Evolutionary conservation across 139 green algal genomes (phyloP).

Genomic region (Closterium sp.): DNA sequence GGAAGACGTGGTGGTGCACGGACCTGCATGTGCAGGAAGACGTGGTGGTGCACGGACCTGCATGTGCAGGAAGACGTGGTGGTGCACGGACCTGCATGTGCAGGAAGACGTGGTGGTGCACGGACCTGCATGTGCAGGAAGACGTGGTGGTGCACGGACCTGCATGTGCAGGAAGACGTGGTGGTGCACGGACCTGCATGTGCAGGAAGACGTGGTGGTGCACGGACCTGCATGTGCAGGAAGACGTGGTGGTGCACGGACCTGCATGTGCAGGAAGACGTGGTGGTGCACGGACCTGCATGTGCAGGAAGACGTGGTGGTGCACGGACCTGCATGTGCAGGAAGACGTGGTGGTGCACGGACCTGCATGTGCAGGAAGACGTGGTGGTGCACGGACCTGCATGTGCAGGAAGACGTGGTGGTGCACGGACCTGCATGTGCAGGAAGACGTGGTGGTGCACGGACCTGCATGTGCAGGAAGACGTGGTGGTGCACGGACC

Average conservation of each 20-base stretch:
- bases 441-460: constrained; percentile 1
- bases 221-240: not conserved
- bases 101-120: constrained; percentile 1
- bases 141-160: not conserved
- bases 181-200: not conserved
- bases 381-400: not conserved
- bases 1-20: constrained; percentile 3
- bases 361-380: not conserved
- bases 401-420: not conserved
- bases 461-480: not conserved
- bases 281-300: not conserved
- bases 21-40: not conserved
- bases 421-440: not conserved
- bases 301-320: not conserved
- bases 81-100: not conserved
- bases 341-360: constrained; percentile 3
- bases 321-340: not conserved
- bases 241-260: constrained; percentile 7
- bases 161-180: not conserved
- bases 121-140: not conserved
- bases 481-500: not conserved
- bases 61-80: not conserved
- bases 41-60: not conserved
- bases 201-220: not conserved
- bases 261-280: not conserved